A percentile compares a stretch with the other conserved stretches of the same genome.
phyloP scores from a whole-genome alignment of 2,329 filamentous ascomycete species.

The Verticillium klebahnii region DNA sequence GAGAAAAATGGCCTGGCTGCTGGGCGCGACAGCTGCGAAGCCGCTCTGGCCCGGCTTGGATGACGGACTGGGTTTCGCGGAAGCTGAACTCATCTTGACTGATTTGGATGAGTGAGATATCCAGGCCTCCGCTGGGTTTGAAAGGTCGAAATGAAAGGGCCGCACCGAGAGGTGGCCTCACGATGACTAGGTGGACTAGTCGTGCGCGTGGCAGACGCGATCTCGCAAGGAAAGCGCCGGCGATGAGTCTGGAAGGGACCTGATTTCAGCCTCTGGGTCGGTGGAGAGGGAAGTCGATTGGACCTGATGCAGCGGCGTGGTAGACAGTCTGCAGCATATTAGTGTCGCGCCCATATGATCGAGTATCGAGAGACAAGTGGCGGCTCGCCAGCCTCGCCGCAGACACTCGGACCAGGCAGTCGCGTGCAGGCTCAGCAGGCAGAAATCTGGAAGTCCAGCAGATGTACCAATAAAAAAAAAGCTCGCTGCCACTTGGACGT shows the following conservation, averaged over 20 bases:
- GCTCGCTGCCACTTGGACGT: neutral
- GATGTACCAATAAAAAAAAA: neutral
- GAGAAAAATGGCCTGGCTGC: slow-evolving; percentile 60
- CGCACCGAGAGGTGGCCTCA: neutral
- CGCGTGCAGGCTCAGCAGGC: neutral
- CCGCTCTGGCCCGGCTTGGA: slow-evolving; percentile 46
- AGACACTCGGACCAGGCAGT: neutral
- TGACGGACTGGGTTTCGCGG: slow-evolving; percentile 43
- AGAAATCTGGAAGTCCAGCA: neutral
- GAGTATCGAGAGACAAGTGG: neutral
- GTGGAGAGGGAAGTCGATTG: neutral
- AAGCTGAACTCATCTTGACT: slow-evolving; percentile 45
- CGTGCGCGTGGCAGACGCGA: neutral
- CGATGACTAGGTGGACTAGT: neutral
- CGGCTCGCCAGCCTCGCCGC: neutral
- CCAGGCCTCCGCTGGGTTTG: neutral
- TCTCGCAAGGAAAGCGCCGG: neutral
- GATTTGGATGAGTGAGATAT: neutral
- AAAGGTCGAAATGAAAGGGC: slow-evolving; percentile 1
- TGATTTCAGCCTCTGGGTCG: neutral
- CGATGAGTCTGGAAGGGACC: neutral
- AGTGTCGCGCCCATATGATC: neutral
- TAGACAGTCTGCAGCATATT: neutral
- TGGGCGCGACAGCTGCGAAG: slow-evolving; percentile 43
- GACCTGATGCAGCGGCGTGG: neutral